These are phyloP conservation scores for Rauvolfia tetraphylla DNA, from an alignment of 257 asterid genomes.

Conservation along the genomic window DNA sequence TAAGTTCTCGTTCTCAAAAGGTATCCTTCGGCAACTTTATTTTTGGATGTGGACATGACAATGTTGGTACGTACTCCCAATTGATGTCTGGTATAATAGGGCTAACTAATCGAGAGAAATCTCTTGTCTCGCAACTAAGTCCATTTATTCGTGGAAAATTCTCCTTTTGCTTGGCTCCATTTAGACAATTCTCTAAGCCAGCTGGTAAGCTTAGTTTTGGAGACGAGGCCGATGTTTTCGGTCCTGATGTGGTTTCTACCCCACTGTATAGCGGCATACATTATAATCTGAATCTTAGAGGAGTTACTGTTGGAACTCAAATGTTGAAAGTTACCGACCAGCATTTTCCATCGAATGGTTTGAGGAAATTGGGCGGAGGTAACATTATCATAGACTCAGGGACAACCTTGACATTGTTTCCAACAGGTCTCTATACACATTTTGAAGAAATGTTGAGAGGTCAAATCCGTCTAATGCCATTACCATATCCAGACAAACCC, in stretches of 20 bases:
- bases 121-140: slow-evolving; percentile 30
- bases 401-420: slow-evolving; percentile 9
- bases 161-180: slow-evolving; percentile 39
- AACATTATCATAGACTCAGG: slow-evolving; percentile 30
- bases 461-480: neutral
- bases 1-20: slow-evolving; percentile 6
- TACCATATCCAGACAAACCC: neutral
- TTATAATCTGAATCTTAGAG: slow-evolving; percentile 29
- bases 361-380: neutral
- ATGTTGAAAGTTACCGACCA: neutral
- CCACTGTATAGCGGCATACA: slow-evolving; percentile 6
- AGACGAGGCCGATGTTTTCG: slow-evolving; percentile 11
- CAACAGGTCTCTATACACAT: neutral
- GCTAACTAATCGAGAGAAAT: slow-evolving; percentile 30
- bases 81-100: slow-evolving; percentile 20
- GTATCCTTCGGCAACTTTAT: slow-evolving; percentile 14
- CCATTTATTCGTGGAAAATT: slow-evolving; percentile 23
- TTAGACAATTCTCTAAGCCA: neutral
- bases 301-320: slow-evolving; percentile 18
- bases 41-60: slow-evolving; percentile 32
- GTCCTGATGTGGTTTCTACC: slow-evolving; percentile 24
- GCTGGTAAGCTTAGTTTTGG: slow-evolving; percentile 41
- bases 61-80: slow-evolving; percentile 17
- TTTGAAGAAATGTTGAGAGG: neutral
- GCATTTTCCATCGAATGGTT: slow-evolving; percentile 4